Conservation (phyloP, 768 basidiomycete species). For the Suillus variegatus region DNA sequence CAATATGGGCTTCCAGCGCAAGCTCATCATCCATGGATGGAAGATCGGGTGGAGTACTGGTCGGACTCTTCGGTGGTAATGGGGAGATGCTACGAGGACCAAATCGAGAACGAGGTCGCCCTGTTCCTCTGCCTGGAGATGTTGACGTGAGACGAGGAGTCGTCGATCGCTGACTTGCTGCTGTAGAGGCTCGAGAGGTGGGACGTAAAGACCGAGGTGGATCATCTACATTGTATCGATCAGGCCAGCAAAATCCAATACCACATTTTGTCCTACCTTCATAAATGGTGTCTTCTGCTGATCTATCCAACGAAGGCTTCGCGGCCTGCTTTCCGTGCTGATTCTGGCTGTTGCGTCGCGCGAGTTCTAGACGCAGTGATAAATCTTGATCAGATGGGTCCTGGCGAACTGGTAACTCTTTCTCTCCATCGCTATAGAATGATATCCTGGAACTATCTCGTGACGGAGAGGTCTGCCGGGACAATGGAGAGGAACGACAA, state of each 20-base stretch:
- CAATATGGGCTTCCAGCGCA: constrained; percentile 40
- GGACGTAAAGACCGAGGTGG: constrained; percentile 57
- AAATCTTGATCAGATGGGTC: constrained; percentile 79
- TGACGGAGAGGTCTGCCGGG: constrained; percentile 40
- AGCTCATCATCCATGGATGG: constrained; percentile 49
- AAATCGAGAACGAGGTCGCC: constrained; percentile 52
- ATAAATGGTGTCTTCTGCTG: constrained; percentile 70
- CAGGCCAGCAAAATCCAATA: constrained; percentile 4
- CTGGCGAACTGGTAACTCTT: constrained; percentile 41
- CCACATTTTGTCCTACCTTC: constrained; percentile 55
- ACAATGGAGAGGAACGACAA: constrained; percentile 36
- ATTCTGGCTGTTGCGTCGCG: constrained; percentile 80
- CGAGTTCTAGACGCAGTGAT: constrained; percentile 75
- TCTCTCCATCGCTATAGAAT: constrained; percentile 45
- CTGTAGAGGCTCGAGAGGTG: constrained; percentile 50
- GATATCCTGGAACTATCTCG: constrained; percentile 38
- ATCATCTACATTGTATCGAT: constrained; percentile 46
- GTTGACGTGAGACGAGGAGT: constrained; percentile 49
- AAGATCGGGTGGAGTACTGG: constrained; percentile 20
- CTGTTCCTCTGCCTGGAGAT: constrained; percentile 38
- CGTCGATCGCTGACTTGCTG: constrained; percentile 42
- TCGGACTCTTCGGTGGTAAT: constrained; percentile 51
- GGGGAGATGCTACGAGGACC: constrained; percentile 82
- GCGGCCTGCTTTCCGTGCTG: constrained; percentile 55
- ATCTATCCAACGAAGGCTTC: constrained; percentile 43